A percentile compares a stretch with the other conserved stretches of the same genome.
These are phyloP conservation scores for Salvia miltiorrhiza DNA, from an alignment of 257 asterid genomes.

Conservation along the genomic window DNA sequence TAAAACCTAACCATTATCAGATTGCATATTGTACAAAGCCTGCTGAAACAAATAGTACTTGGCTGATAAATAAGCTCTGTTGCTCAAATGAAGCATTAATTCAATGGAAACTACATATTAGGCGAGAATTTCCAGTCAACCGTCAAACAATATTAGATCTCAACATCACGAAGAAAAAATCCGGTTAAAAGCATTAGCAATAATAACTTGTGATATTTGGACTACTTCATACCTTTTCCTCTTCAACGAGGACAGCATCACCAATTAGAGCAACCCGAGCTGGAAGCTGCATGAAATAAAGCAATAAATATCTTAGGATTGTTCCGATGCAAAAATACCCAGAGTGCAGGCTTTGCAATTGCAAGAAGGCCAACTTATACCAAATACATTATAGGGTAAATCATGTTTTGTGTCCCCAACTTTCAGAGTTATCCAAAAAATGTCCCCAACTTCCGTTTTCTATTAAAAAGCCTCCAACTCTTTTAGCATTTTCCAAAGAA, in stretches of 20 bases:
- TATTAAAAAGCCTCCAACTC: too few relatives aligned
- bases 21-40: background rate
- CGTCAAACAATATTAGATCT: conserved; percentile 4
- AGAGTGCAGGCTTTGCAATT: conserved; percentile 4
- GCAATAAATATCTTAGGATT: conserved; percentile 5
- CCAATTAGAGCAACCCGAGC: conserved; percentile 88
- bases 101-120: background rate
- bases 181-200: background rate
- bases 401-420: too few relatives aligned
- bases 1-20: conserved; percentile 10
- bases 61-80: background rate
- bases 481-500: too few relatives aligned
- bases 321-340: background rate
- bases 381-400: background rate
- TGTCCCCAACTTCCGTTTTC: too few relatives aligned
- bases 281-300: conserved; percentile 57
- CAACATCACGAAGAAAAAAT: conserved; percentile 6
- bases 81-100: background rate
- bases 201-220: background rate
- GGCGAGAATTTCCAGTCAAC: background rate
- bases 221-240: conserved; percentile 55
- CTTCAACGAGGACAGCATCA: conserved; percentile 61
- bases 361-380: conserved; percentile 14
- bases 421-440: too few relatives aligned
- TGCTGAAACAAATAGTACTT: conserved; percentile 1